Percentiles rank a stretch among this genome's conserved stretches.
phyloP scores from a whole-genome alignment of 331 rosid genomes.

The Cydonia oblonga region DNA sequence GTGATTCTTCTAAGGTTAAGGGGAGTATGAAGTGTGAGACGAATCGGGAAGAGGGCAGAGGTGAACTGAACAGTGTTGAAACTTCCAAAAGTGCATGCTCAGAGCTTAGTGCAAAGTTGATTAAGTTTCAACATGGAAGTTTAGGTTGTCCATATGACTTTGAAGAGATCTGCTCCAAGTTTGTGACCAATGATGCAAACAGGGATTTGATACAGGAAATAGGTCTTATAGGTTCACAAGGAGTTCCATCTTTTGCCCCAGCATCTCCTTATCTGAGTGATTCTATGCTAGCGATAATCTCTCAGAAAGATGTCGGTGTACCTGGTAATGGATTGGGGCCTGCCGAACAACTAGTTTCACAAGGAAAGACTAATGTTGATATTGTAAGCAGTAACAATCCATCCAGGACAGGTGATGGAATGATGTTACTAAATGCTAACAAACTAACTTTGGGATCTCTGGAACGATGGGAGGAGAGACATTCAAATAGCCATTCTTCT shows the following conservation, averaged over 20 bases:
- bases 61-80: slow-evolving; percentile 33
- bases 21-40: slow-evolving; percentile 25
- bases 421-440: slow-evolving; percentile 18
- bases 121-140: slow-evolving; percentile 59
- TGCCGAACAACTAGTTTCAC: slow-evolving; percentile 28
- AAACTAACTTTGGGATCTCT: slow-evolving; percentile 26
- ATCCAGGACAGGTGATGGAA: slow-evolving; percentile 17
- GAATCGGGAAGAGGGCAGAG: slow-evolving; percentile 30
- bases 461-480: slow-evolving; percentile 33
- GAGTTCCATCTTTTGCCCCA: slow-evolving; percentile 51
- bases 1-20: slow-evolving; percentile 15
- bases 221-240: slow-evolving; percentile 74
- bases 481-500: slow-evolving; percentile 29
- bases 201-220: slow-evolving; percentile 60
- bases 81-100: slow-evolving; percentile 25
- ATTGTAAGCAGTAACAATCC: slow-evolving; percentile 19
- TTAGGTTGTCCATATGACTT: slow-evolving; percentile 58
- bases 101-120: slow-evolving; percentile 48
- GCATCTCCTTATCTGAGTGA: slow-evolving; percentile 47
- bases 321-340: slow-evolving; percentile 26
- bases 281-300: slow-evolving; percentile 21
- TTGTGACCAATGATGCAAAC: slow-evolving; percentile 62
- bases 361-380: slow-evolving; percentile 29
- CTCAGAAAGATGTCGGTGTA: slow-evolving; percentile 31
- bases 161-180: slow-evolving; percentile 66